Conservation (phyloP, 2,329 filamentous ascomycete species). For the Penicillium rolfsii region DNA sequence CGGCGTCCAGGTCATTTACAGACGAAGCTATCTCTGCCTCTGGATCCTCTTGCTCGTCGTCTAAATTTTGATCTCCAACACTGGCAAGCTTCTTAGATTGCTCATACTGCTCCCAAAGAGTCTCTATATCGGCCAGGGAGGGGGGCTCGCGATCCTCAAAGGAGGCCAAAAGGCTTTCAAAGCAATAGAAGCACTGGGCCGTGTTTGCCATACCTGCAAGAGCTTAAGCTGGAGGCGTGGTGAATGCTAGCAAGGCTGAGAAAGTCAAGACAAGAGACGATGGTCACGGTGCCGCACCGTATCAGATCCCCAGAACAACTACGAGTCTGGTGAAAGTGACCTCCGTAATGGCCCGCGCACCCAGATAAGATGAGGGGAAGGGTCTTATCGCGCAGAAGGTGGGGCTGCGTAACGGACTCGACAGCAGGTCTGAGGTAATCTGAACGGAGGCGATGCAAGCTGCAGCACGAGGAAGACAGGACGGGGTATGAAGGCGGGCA, state of each 20-base stretch:
- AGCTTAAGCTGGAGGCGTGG: background rate
- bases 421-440: constrained; percentile 10
- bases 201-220: constrained; percentile 70
- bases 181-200: constrained; percentile 89
- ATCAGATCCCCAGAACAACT: constrained; percentile 15
- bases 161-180: constrained; percentile 78
- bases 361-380: constrained; percentile 22
- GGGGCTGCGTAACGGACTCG: constrained; percentile 15
- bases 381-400: constrained; percentile 4
- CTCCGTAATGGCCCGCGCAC: constrained; percentile 12
- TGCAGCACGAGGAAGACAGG: constrained; percentile 5
- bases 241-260: background rate
- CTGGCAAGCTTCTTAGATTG: constrained; percentile 44
- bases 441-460: background rate
- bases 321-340: constrained; percentile 9
- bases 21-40: constrained; percentile 18
- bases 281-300: constrained; percentile 5
- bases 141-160: constrained; percentile 72
- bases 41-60: constrained; percentile 36
- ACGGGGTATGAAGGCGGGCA: background rate
- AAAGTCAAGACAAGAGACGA: background rate
- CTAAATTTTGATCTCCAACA: constrained; percentile 30
- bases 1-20: constrained; percentile 38
- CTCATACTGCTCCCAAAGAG: constrained; percentile 64
- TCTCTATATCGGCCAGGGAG: constrained; percentile 69